Evolutionary conservation across 345 rosid genomes (phyloP).

Genomic region (Bretschneidera sinensis): DNA sequence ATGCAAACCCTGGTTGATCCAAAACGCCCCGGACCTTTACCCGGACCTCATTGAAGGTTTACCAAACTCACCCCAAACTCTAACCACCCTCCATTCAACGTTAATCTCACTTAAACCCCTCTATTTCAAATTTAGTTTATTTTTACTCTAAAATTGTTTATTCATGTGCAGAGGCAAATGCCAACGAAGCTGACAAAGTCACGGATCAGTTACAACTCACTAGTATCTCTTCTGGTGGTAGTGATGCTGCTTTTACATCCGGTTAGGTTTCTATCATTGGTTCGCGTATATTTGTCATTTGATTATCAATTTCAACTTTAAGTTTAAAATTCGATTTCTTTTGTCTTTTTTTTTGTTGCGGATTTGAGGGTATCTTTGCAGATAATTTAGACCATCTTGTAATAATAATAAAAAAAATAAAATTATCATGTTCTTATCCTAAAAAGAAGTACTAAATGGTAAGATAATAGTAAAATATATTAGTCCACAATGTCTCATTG

Average conservation of each 20-base stretch:
- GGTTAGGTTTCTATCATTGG: not conserved
- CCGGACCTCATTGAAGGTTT: conserved; percentile 43
- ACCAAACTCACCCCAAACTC: too few relatives aligned
- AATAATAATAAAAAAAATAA: too few relatives aligned
- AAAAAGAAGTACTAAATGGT: not conserved
- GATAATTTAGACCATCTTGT: too few relatives aligned
- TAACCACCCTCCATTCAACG: too few relatives aligned
- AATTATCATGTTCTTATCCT: too few relatives aligned
- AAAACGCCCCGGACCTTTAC: conserved; percentile 42
- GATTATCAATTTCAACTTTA: too few relatives aligned
- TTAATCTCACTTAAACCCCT: not conserved
- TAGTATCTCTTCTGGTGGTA: conserved; percentile 18
- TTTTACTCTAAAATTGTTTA: not conserved
- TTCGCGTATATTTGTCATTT: too few relatives aligned
- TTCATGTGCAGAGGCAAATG: conserved; percentile 13
- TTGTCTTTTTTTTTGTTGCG: too few relatives aligned
- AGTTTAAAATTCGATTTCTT: not conserved
- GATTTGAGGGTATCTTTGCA: too few relatives aligned
- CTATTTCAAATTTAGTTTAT: not conserved
- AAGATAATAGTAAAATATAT: too few relatives aligned
- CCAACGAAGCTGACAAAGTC: conserved; percentile 28
- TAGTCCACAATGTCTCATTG: too few relatives aligned
- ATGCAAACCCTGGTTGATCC: conserved; percentile 51
- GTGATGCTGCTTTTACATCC: conserved; percentile 7
- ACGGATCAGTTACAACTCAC: conserved; percentile 28